Evolutionary conservation across 2,329 filamentous ascomycete species (phyloP).

Genomic region (Pseudopithomyces maydicus): DNA sequence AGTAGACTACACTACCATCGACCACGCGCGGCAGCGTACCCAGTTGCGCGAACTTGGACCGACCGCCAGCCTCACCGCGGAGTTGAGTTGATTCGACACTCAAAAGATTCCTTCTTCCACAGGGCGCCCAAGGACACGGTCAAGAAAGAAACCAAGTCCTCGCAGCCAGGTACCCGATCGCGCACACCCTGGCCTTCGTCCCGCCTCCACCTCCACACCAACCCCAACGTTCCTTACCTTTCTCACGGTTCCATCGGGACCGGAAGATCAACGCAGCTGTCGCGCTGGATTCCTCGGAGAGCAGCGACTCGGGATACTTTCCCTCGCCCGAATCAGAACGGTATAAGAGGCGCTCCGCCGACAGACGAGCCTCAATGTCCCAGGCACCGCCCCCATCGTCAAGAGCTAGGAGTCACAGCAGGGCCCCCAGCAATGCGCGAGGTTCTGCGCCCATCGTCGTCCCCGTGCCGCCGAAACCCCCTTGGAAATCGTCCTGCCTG

Average conservation of each 20-base stretch:
- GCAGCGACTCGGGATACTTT: slow-evolving; percentile 24
- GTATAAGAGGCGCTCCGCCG: slow-evolving; percentile 14
- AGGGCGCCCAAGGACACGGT: no score
- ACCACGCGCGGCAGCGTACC: no score
- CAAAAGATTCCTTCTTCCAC: no score
- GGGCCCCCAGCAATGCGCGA: slow-evolving; percentile 33
- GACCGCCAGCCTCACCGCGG: no score
- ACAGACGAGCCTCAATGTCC: slow-evolving; percentile 24
- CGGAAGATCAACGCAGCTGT: neutral
- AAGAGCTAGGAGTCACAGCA: slow-evolving; percentile 34
- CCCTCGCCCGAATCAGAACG: slow-evolving; percentile 17
- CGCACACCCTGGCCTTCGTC: neutral
- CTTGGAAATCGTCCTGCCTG: slow-evolving; percentile 36
- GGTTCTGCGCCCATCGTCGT: slow-evolving; percentile 28
- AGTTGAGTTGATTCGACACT: no score
- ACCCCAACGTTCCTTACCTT: slow-evolving; percentile 1
- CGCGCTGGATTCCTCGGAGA: slow-evolving; percentile 19
- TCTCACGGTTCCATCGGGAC: neutral
- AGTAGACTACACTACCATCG: no score
- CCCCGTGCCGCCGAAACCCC: slow-evolving; percentile 30
- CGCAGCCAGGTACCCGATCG: neutral
- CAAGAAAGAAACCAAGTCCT: no score
- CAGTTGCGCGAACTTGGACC: no score
- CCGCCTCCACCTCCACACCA: neutral
- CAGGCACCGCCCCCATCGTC: slow-evolving; percentile 23